These are phyloP conservation scores for Suhomyces ambrosiae DNA, from an alignment of 1,139 yeast genomes.

Conservation along the genomic window DNA sequence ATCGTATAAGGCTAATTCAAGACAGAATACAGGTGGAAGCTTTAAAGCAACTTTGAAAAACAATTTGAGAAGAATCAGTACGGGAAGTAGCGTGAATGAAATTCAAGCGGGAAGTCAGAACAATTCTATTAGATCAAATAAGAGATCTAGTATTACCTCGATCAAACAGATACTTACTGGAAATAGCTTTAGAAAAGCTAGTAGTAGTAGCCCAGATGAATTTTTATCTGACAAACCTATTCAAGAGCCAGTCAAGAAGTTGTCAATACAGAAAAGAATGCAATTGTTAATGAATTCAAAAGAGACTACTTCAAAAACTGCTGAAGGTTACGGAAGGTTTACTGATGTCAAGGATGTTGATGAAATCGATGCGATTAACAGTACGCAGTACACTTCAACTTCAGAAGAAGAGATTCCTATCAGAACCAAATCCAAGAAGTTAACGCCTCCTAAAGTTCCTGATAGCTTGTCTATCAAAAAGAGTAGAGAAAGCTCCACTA, in stretches of 20 bases:
- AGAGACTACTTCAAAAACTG: conserved; percentile 57
- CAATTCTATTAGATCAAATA: conserved; percentile 20
- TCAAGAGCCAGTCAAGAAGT: conserved; percentile 25
- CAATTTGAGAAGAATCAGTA: conserved; percentile 43
- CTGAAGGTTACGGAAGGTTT: conserved; percentile 74
- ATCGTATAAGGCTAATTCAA: conserved; percentile 13
- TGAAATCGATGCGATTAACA: conserved; percentile 45
- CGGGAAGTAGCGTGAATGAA: conserved; percentile 35
- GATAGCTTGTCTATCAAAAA: conserved; percentile 25
- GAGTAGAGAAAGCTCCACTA: neutral
- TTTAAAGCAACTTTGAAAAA: conserved; percentile 38
- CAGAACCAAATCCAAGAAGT: conserved; percentile 14
- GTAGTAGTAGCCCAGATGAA: conserved; percentile 15
- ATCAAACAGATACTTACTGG: conserved; percentile 50
- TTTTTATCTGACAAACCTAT: neutral
- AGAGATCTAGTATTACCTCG: conserved; percentile 45
- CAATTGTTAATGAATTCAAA: conserved; percentile 54
- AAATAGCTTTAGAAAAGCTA: conserved; percentile 23
- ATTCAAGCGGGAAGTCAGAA: conserved; percentile 23
- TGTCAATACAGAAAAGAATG: conserved; percentile 68
- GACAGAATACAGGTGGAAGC: conserved; percentile 50
- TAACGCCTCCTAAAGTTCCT: conserved; percentile 39
- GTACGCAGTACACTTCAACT: conserved; percentile 13
- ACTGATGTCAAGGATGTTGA: conserved; percentile 50
- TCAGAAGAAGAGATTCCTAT: conserved; percentile 6